Base-by-base conservation (phyloP, 352 stramenopile genomes). In the Globisporangium emineosum region DNA sequence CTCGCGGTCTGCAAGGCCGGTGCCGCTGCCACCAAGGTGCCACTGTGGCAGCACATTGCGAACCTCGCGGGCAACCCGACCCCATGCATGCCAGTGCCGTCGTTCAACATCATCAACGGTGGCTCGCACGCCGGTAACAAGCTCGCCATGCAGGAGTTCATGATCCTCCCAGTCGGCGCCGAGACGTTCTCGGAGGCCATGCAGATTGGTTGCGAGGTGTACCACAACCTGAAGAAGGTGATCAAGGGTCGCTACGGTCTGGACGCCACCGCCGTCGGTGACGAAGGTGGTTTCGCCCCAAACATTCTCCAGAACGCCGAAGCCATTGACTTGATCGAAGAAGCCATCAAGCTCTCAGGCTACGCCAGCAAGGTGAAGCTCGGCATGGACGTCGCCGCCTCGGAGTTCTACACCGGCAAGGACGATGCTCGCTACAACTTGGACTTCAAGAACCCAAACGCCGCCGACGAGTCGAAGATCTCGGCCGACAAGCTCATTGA, bases 91-190 rank as follows among this genome's bases (percentile, higher is more conserved):
- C 97, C 97, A 17, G 96, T 99, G 71, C 97, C 97, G 49, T 98
- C 94, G 73, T 99, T 99, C 88, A 99, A 99, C 83, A 98, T 99
- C 49, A 99, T 99, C 81, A 99, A 99, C 83, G 98, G 98, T 73
- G 98, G 97, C 71, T 94, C 81, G 64, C 97, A 99, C 76, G 97
- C 97, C 51, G 98, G 97, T 70, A 99, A 99, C 91, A 98, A 98
- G 78, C 83, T 99, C 59, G 97, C 97, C 32, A 99, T 99, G 86
- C 97, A 99, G 81, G 97, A 99, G 87, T 99, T 99, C 80, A 98
- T 99, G 85, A 98, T 99, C 68, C 88, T 98, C 40, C 97, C 96
- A 21, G 92, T 97, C 23, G 91, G 93, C 15, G 93, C 93, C 29
- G 77, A 67, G 33, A 89, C 67, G 66, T 98, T 98, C 77, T 89